Evolutionary conservation across 73 alveolate genomes (phyloP).

Genomic region (Blepharisma japonicum): DNA sequence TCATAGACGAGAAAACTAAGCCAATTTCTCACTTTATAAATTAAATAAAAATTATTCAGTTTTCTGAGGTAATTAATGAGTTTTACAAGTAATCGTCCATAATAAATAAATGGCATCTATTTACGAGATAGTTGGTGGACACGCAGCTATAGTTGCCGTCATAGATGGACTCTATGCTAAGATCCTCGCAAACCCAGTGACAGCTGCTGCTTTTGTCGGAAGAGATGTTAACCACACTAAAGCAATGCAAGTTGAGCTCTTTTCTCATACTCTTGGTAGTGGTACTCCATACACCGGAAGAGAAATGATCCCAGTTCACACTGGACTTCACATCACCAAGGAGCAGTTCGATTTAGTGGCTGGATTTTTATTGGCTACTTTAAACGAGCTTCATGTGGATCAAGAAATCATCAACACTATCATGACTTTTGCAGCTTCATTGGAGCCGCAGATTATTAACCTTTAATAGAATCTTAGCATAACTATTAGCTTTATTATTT

Average conservation of each 20-base stretch:
- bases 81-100: no score
- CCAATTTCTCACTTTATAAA: no score
- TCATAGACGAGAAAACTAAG: no score
- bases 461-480: background rate
- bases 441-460: background rate
- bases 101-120: no score
- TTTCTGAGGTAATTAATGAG: no score
- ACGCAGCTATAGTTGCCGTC: background rate
- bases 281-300: background rate
- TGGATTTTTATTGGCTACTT: background rate
- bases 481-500: no score
- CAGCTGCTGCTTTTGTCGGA: background rate
- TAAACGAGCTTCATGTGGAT: background rate
- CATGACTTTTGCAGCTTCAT: conserved; percentile 9
- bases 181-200: background rate
- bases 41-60: no score
- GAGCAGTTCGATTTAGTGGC: conserved; percentile 1
- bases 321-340: background rate
- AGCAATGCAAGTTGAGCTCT: background rate
- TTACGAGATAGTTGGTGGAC: background rate
- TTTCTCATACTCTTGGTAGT: conserved; percentile 3
- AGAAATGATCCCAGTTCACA: background rate
- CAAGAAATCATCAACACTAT: background rate
- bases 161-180: background rate
- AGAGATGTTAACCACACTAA: background rate